Evolutionary conservation across 306 rosid species (phyloP), one percentile per base, ranked within the genome.

Genomic region (Calophaca sinica): DNA sequence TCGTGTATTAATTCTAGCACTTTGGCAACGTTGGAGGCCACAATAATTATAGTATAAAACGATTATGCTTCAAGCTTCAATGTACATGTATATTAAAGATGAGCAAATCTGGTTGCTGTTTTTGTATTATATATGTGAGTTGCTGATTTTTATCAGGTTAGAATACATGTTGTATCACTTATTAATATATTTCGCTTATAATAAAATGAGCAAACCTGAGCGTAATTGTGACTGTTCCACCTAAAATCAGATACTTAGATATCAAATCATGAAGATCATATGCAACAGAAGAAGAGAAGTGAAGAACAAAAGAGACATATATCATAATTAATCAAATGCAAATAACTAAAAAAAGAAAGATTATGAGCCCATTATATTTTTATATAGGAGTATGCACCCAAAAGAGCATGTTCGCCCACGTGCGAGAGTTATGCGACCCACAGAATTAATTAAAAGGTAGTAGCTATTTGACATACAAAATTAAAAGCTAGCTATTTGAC

Each of bases 11-110:
- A 20, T 20, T 42, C 9, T 9, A 9, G 53, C 65, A 11, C 65
- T 41, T 53, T 7, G 48, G n/a, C 65, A 46, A 32, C 38, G 33
- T 33, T 52, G 35, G 42, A 35, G 75, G 75, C 68, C 62, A 58
- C 12, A 9, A 66, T 44, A 20, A 52, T 7, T 42, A 42, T 14
- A 14, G 38, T 45, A 42, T 20, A 45, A 33, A 29, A 20, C 45
- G 29, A 49, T 15, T 35, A 36, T 11, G 41, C 62, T 62, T 14
- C 26, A 59, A 72, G 49, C 61, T 52, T 52, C 32, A 15, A 20
- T 20, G 26, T 20, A 20, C 26, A 20, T 20, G 0, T 20, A 20
- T 20, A 20, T 20, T 20, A 20, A 20, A 20, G 26, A 20, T 20
- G 26, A 20, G 26, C 26, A 20, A 20, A 20, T 20, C 26, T 20